phyloP scores from a whole-genome alignment of 768 basidiomycete genomes.

The Termitomyces sp. region DNA sequence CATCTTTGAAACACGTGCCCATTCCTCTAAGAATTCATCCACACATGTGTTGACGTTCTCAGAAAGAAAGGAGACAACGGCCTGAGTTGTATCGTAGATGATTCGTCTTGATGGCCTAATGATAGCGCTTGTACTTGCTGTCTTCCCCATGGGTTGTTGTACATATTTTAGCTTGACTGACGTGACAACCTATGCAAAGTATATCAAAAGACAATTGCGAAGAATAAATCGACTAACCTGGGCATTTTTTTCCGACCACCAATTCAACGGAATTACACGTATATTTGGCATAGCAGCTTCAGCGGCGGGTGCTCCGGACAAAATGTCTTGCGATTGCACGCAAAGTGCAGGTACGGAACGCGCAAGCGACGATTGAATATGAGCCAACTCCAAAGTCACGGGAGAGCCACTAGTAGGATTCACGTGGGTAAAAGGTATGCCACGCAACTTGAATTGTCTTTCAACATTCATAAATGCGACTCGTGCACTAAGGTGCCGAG shows the following conservation, averaged over 20 bases:
- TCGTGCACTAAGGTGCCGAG: conserved; percentile 54
- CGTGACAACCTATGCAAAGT: conserved; percentile 60
- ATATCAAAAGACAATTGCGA: not conserved
- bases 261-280: conserved; percentile 80
- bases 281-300: conserved; percentile 94
- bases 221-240: conserved; percentile 29
- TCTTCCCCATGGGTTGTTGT: conserved; percentile 78
- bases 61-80: conserved; percentile 84
- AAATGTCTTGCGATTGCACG: conserved; percentile 75
- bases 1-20: conserved; percentile 91
- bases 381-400: conserved; percentile 40
- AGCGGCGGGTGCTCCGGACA: conserved; percentile 79
- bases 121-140: conserved; percentile 51
- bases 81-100: conserved; percentile 84
- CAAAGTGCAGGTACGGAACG: conserved; percentile 80
- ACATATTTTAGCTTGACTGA: conserved; percentile 90
- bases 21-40: conserved; percentile 87
- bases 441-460: conserved; percentile 76
- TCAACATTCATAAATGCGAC: conserved; percentile 90
- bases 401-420: conserved; percentile 45
- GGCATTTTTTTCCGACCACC: conserved; percentile 84
- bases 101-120: conserved; percentile 86
- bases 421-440: conserved; percentile 74
- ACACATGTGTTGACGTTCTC: conserved; percentile 86
- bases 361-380: conserved; percentile 68